Conservation (phyloP, 257 asterid species). For the Galeopsis tetrahit region DNA sequence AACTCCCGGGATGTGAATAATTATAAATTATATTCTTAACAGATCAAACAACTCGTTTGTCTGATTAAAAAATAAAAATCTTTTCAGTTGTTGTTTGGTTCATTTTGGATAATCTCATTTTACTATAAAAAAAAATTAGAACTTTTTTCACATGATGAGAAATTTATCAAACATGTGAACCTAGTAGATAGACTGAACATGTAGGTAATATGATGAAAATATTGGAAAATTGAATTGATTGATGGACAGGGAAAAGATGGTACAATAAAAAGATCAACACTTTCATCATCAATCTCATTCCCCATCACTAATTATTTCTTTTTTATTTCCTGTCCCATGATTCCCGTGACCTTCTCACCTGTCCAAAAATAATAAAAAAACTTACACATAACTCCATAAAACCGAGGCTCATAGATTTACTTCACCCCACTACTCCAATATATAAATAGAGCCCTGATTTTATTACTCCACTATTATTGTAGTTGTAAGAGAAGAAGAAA, state of each 20-base stretch:
- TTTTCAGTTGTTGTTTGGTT: too few relatives aligned
- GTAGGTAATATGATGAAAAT: constrained; percentile 14
- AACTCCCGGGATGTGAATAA: too few relatives aligned
- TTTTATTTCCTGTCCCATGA: constrained; percentile 33
- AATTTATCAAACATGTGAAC: neutral
- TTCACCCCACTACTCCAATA: constrained; percentile 8
- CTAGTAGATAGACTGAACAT: neutral
- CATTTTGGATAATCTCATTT: too few relatives aligned
- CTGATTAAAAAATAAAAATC: too few relatives aligned
- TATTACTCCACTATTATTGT: too few relatives aligned
- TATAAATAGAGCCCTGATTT: neutral
- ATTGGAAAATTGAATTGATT: constrained; percentile 11
- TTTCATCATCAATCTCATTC: constrained; percentile 47
- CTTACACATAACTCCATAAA: neutral
- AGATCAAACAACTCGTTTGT: too few relatives aligned
- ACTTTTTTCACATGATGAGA: neutral
- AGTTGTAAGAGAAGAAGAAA: neutral
- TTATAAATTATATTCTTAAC: too few relatives aligned
- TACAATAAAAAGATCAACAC: constrained; percentile 42
- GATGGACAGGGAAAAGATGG: constrained; percentile 37
- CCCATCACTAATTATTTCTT: constrained; percentile 32
- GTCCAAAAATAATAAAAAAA: neutral
- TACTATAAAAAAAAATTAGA: too few relatives aligned
- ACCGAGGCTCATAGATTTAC: neutral
- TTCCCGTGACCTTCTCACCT: constrained; percentile 54